A percentile compares a stretch with the other conserved stretches of the same genome.
Conservation (phyloP, 148 eudicot species). For the Mesembryanthemum crystallinum region DNA sequence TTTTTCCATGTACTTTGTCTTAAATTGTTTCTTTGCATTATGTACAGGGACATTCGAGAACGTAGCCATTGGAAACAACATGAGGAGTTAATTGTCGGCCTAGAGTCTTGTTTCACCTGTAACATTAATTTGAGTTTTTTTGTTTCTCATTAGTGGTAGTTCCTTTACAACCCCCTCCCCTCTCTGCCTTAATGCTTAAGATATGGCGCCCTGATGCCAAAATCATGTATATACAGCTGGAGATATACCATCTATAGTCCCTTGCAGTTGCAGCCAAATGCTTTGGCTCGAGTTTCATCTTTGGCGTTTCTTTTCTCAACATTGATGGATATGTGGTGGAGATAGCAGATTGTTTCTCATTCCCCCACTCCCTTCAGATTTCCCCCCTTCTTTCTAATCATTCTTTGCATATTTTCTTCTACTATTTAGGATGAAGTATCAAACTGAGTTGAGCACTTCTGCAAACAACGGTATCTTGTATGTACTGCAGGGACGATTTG, state of each 20-base stretch:
- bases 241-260: conserved; percentile 27
- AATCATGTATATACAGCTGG: conserved; percentile 30
- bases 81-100: conserved; percentile 37
- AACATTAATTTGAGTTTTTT: conserved; percentile 37
- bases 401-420: background rate
- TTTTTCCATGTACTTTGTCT: background rate
- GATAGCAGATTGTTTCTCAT: background rate
- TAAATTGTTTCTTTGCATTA: conserved; percentile 5
- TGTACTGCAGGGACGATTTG: conserved; percentile 12
- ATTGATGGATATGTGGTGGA: background rate
- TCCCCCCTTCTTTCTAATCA: background rate
- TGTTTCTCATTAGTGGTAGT: conserved; percentile 21
- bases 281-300: conserved; percentile 8
- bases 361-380: background rate
- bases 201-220: conserved; percentile 30
- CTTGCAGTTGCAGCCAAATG: conserved; percentile 21
- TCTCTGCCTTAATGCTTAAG: conserved; percentile 23
- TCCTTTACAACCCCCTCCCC: conserved; percentile 13
- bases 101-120: conserved; percentile 33
- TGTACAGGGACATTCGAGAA: conserved; percentile 52
- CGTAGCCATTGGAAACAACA: conserved; percentile 42
- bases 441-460: background rate
- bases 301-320: conserved; percentile 1
- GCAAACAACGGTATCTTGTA: background rate
- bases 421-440: background rate